Evolutionary conservation across 2,329 filamentous ascomycete genomes (phyloP), one percentile per base, ranked within the genome.

Genomic region (Scytalidium lignicola): DNA sequence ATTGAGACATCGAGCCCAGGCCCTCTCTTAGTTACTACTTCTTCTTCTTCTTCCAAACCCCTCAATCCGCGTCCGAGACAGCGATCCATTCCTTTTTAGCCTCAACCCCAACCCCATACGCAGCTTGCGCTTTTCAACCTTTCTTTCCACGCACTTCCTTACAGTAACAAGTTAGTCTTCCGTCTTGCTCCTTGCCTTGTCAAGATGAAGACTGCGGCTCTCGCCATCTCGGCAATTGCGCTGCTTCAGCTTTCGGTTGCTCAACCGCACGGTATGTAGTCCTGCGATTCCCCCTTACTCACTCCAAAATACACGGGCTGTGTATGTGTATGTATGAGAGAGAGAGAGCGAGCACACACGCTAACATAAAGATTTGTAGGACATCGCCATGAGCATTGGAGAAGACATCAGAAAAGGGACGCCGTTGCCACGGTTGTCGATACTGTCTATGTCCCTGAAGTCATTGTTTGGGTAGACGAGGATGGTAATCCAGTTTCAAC

Each of bases 401-500:
- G 59, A 39, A 42, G 57, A 41, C 55, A 58, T 39, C 52, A 40
- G 21, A 61, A 63, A 55, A 62, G 56, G 48, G 56, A 59, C 23
- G 57, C 55, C 13, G 47, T 58, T 26, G 65, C 58, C 59, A 68
- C 54, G 60, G 66, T 61, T 57, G 66, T 60, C 61, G 58, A 51
- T 62, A 70, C 60, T 21, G 57, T 52, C 58, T 66, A 55, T 65
- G 66, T 71, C 37, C 70, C 73, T 5, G 68, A 76, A 50, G 72
- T 75, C 19, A 73, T 86, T 57, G 74, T 86, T 58, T 85, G 78
- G 65, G 78, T 85, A 42, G 74, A 87, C 59, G 67, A 76, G 55
- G 63, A 75, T 50, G 80, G 80, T 48, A 69, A 74, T n/a, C 69
- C 73, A 2, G 55, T 82, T 52, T 71, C 69, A 39, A 76, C 70